Evolutionary conservation across 768 basidiomycete genomes (phyloP), one percentile per base, ranked within the genome.

Genomic region (Chalciporus pseudorubinellus): DNA sequence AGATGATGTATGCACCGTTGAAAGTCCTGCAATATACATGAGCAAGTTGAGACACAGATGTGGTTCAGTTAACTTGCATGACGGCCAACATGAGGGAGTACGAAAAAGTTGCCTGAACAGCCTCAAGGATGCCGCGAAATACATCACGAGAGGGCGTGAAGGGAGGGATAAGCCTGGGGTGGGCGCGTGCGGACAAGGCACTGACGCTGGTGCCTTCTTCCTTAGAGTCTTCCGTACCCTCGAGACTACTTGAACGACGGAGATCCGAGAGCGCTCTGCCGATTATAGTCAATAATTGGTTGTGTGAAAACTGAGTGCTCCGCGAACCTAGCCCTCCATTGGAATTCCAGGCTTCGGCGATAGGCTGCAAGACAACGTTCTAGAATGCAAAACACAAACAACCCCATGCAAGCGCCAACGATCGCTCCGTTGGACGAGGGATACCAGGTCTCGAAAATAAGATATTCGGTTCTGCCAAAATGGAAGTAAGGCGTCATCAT

Each of bases 61-160:
- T 36, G 18, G 16, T 16, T 12, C 10, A 42, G 40, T 19, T 19
- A 8, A 39, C 84, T 69, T 68, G 91, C 89, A 92, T 92, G 60
- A 89, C 77, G 9, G 80, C 82, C 64, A 92, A 67, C 92, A 95
- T 95, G 50, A 95, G 77, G 5, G 75, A 57, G 58, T 90, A 95
- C 21, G 70, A 71, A 19, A 94, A 60, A 19, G 82, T 67, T 38
- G 82, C 74, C 52, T 92, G 89, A 18, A 83, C 50, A 9, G 79
- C 79, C 55, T 84, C 81, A 38, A 91, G 59, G 2, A 78, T 62
- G 1, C 91, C 91, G 33, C 92, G 81, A 1, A 82, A 77, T 7
- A 89, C 58, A 65, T 95, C 93, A 55, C 87, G 82, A 16, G 74
- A 69, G 21, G 74, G 67, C 22, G 81, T 74, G 70, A 94, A 95